These are phyloP conservation scores for Medicago lupulina DNA, from an alignment of 306 rosid genomes.

Conservation along the genomic window DNA sequence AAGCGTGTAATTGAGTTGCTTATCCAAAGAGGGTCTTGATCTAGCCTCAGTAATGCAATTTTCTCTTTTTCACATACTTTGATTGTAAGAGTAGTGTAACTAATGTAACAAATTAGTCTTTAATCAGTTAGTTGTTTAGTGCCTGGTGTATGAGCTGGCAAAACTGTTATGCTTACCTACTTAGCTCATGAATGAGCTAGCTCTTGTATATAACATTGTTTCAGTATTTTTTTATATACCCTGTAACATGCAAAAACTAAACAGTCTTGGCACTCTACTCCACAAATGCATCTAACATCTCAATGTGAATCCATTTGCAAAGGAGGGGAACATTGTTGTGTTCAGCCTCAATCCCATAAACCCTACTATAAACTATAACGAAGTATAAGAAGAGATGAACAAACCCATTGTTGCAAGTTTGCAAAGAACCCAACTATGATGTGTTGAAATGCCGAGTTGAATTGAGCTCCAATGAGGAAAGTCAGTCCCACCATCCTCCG, in stretches of 20 bases:
- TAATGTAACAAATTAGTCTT: neutral
- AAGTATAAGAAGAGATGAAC: neutral
- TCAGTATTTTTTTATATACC: neutral
- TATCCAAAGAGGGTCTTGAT: neutral
- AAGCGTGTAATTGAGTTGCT: no score
- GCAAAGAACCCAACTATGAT: conserved; percentile 2
- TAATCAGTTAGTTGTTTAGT: neutral
- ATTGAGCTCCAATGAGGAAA: neutral
- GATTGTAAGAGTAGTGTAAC: neutral
- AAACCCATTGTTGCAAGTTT: neutral
- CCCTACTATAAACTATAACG: neutral
- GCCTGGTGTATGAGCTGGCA: neutral
- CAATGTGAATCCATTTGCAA: neutral
- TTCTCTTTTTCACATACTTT: neutral
- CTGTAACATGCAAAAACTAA: neutral
- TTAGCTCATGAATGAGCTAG: neutral
- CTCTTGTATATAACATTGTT: neutral
- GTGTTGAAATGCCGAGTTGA: neutral
- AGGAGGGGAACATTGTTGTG: neutral
- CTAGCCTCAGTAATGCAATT: neutral
- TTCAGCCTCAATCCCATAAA: neutral
- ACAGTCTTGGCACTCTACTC: neutral
- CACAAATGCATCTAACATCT: neutral
- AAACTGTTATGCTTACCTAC: neutral
- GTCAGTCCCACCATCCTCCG: neutral